Percentiles rank a stretch among this genome's conserved stretches.
Evolutionary conservation across 805 yeast genomes (phyloP).

Genomic region (Ogataea nonfermentans): DNA sequence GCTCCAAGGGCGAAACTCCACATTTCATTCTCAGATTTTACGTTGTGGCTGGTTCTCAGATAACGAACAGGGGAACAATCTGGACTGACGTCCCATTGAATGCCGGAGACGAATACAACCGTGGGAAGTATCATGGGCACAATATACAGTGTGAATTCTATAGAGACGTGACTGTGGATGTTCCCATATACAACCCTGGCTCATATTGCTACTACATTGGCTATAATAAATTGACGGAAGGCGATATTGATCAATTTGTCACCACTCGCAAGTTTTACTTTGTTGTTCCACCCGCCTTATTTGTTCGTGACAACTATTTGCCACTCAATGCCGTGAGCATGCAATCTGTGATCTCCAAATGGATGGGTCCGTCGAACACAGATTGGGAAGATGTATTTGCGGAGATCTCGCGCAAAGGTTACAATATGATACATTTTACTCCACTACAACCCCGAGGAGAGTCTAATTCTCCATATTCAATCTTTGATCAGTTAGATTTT

Average conservation of each 20-base stretch:
- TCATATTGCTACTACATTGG: slow-evolving; percentile 72
- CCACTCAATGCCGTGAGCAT: slow-evolving; percentile 77
- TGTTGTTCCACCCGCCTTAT: slow-evolving; percentile 75
- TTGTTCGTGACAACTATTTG: slow-evolving; percentile 51
- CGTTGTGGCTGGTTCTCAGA: slow-evolving; percentile 72
- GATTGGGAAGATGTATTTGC: slow-evolving; percentile 69
- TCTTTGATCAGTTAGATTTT: slow-evolving; percentile 77
- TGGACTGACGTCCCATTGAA: slow-evolving; percentile 70
- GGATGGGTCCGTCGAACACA: slow-evolving; percentile 63
- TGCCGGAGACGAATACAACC: slow-evolving; percentile 43
- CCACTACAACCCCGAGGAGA: slow-evolving; percentile 89
- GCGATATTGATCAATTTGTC: slow-evolving; percentile 30
- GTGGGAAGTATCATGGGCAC: slow-evolving; percentile 54
- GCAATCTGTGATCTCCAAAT: slow-evolving; percentile 85
- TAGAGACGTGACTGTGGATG: slow-evolving; percentile 56
- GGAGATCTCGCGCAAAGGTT: slow-evolving; percentile 68
- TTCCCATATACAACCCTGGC: slow-evolving; percentile 72
- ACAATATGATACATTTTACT: slow-evolving; percentile 95
- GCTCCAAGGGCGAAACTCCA: slow-evolving; percentile 41
- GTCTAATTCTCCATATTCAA: slow-evolving; percentile 91
- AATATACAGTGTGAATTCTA: slow-evolving; percentile 58
- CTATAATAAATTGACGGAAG: slow-evolving; percentile 40
- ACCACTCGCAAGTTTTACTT: slow-evolving; percentile 67
- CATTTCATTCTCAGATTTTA: slow-evolving; percentile 54
- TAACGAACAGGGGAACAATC: slow-evolving; percentile 67